Evolutionary conservation across 2,329 filamentous ascomycete species (phyloP).

Genomic region (Trichoderma guizhouense): DNA sequence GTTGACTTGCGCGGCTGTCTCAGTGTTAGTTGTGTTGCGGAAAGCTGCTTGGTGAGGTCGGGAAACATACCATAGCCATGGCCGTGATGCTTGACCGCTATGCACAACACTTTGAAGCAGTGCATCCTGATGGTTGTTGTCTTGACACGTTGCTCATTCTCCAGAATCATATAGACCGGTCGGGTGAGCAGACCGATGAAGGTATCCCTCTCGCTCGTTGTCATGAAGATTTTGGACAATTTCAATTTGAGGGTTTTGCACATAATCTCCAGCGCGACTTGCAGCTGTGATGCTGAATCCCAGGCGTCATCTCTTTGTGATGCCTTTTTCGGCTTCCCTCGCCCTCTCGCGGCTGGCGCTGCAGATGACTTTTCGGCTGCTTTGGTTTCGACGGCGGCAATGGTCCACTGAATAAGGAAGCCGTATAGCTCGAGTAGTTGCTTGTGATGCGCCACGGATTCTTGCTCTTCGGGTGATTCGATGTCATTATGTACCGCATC

Average conservation of each 20-base stretch:
- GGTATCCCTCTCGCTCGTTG: constrained; percentile 92
- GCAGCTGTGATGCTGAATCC: constrained; percentile 86
- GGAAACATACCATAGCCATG: constrained; percentile 79
- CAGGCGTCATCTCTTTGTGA: constrained; percentile 70
- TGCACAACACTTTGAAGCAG: constrained; percentile 92
- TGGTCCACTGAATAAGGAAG: constrained; percentile 91
- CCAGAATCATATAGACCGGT: constrained; percentile 88
- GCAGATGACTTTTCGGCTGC: constrained; percentile 79
- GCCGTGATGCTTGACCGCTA: constrained; percentile 95
- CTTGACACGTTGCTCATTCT: constrained; percentile 91
- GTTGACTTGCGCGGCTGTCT: constrained; percentile 84
- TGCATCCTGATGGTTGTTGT: constrained; percentile 89
- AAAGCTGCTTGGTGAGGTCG: neutral
- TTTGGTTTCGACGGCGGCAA: constrained; percentile 91
- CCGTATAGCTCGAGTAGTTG: constrained; percentile 89
- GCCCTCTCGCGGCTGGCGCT: constrained; percentile 65
- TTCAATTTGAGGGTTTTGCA: constrained; percentile 93
- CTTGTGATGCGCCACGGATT: constrained; percentile 82
- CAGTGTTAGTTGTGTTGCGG: constrained; percentile 28
- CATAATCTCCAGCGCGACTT: constrained; percentile 88
- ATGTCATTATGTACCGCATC: constrained; percentile 82
- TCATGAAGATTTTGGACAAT: constrained; percentile 87
- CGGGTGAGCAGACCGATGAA: constrained; percentile 90
- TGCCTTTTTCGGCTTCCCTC: constrained; percentile 73
- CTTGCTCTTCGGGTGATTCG: constrained; percentile 83